These are phyloP conservation scores for Capsicum pubescens DNA, from an alignment of 257 asterid genomes.

Conservation along the genomic window DNA sequence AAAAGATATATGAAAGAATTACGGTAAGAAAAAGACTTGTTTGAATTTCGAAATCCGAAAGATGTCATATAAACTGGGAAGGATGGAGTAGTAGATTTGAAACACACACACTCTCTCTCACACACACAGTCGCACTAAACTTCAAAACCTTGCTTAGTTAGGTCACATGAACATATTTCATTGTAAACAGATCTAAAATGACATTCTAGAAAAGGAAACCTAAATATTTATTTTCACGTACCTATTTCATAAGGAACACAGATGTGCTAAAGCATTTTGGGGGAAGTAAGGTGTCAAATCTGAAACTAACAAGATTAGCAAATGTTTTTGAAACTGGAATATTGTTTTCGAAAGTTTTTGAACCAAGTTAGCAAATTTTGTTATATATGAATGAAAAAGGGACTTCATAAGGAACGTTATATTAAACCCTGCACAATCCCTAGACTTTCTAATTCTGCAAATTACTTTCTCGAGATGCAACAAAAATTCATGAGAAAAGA, in stretches of 20 bases:
- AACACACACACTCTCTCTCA: not conserved
- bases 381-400: not conserved
- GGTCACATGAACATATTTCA: constrained; percentile 17
- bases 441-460: not conserved
- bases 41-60: too few species aligned
- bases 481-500: not conserved
- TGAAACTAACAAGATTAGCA: not conserved
- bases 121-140: not conserved
- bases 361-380: not conserved
- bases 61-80: too few species aligned
- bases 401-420: not conserved
- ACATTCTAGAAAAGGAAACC: constrained; percentile 1
- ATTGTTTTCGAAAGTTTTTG: not conserved
- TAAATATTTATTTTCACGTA: not conserved
- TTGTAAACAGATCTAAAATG: constrained; percentile 9
- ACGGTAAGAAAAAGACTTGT: too few species aligned
- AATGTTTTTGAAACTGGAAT: not conserved
- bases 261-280: not conserved
- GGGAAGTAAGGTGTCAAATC: not conserved
- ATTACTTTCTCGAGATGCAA: not conserved
- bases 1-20: too few species aligned
- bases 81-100: not conserved
- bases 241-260: not conserved
- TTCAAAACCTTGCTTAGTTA: constrained; percentile 18
- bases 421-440: not conserved